Percentiles rank a stretch among this genome's conserved stretches.
phyloP scores from a whole-genome alignment of 1,284 basidiomycete genomes.

The Ceratobasidium sp. region DNA sequence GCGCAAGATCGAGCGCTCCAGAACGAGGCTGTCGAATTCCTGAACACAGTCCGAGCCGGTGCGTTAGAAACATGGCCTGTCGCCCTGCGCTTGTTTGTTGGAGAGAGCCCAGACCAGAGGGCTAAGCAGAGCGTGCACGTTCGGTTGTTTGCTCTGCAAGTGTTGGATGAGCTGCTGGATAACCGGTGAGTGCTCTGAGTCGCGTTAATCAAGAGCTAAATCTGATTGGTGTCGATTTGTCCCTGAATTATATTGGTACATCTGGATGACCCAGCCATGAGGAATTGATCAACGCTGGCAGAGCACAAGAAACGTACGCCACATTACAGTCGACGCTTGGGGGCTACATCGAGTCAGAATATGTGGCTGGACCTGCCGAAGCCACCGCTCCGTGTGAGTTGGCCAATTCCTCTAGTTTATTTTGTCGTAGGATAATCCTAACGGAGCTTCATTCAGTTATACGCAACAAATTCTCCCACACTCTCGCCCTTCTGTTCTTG shows the following conservation, averaged over 20 bases:
- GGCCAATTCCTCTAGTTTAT: too few species aligned
- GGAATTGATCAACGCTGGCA: slow-evolving; percentile 10
- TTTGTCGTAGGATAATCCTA: too few species aligned
- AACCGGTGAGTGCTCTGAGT: slow-evolving; percentile 73
- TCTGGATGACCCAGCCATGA: slow-evolving; percentile 13
- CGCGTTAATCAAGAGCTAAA: slow-evolving; percentile 6
- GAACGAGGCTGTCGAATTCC: slow-evolving; percentile 84
- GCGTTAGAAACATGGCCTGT: slow-evolving; percentile 81
- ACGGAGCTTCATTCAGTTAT: slow-evolving; percentile 67
- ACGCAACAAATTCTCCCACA: slow-evolving; percentile 98
- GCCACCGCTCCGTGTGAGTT: slow-evolving; percentile 77
- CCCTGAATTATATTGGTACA: neutral
- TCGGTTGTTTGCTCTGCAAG: slow-evolving; percentile 86
- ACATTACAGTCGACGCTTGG: slow-evolving; percentile 38
- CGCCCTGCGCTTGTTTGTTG: slow-evolving; percentile 80
- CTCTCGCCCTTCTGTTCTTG: slow-evolving; percentile 94
- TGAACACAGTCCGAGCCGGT: slow-evolving; percentile 81
- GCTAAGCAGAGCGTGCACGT: slow-evolving; percentile 80
- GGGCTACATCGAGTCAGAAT: slow-evolving; percentile 77
- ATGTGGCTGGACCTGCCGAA: slow-evolving; percentile 81
- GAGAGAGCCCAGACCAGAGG: slow-evolving; percentile 67
- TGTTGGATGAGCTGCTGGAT: slow-evolving; percentile 88
- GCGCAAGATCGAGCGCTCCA: slow-evolving; percentile 70
- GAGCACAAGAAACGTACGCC: neutral
- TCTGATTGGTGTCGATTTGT: slow-evolving; percentile 23